Conservation (phyloP, 305 asterid genomes). For the Andrographis paniculata region DNA sequence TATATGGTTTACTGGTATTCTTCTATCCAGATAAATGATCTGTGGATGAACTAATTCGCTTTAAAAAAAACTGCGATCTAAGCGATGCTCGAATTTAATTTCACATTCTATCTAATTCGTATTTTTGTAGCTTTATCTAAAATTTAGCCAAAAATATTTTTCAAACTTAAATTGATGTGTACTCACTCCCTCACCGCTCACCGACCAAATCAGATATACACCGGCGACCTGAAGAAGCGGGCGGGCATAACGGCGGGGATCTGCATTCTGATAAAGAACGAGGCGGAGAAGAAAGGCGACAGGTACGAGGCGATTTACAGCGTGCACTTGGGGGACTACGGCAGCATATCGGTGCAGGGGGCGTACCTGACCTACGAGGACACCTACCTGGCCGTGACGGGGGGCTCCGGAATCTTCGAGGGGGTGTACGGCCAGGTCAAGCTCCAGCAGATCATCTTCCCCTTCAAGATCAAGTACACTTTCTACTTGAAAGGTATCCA, state of each 20-base stretch:
- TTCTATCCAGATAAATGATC: too few species aligned
- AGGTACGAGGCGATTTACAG: conserved; percentile 92
- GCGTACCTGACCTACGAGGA: conserved; percentile 76
- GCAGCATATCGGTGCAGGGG: conserved; percentile 88
- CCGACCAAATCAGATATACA: conserved; percentile 39
- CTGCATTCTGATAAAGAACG: conserved; percentile 74
- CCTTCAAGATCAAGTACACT: conserved; percentile 82
- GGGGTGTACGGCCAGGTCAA: conserved; percentile 90
- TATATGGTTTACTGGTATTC: too few species aligned
- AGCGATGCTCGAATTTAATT: too few species aligned
- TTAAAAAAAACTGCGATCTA: too few species aligned
- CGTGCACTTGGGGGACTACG: conserved; percentile 88
- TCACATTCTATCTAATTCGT: too few species aligned
- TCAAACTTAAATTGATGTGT: too few species aligned
- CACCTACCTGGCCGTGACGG: conserved; percentile 72
- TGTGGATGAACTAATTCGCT: too few species aligned
- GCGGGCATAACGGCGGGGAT: conserved; percentile 89
- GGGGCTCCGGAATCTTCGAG: conserved; percentile 91
- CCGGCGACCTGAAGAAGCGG: conserved; percentile 72
- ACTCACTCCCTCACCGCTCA: too few species aligned
- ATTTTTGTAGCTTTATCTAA: too few species aligned
- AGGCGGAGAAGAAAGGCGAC: conserved; percentile 82
- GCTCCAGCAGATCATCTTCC: conserved; percentile 75
- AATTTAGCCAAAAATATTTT: too few species aligned
- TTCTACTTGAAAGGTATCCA: conserved; percentile 79